These are phyloP conservation scores for Cryphonectria radicalis DNA, from an alignment of 2,329 filamentous ascomycete genomes.

Conservation along the genomic window DNA sequence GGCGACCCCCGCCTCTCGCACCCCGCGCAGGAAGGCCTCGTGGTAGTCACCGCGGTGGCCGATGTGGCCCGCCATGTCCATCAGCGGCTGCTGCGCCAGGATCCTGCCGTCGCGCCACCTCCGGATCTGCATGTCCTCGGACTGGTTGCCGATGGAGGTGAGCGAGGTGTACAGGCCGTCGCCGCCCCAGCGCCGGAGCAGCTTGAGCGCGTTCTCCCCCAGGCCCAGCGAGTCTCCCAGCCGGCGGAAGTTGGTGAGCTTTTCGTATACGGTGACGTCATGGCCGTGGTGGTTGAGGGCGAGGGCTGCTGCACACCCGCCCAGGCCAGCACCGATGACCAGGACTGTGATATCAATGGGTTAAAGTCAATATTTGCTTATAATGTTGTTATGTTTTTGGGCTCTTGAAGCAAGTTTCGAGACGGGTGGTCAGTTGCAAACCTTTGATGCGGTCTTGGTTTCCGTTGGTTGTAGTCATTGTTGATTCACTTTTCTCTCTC, in stretches of 20 bases:
- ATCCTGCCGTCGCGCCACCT: slow-evolving; percentile 52
- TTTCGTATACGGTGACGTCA: slow-evolving; percentile 49
- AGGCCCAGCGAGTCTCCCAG: slow-evolving; percentile 50
- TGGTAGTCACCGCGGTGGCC: slow-evolving; percentile 51
- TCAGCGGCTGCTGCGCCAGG: slow-evolving; percentile 50
- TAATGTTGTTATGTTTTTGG: neutral
- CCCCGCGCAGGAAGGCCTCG: slow-evolving; percentile 45
- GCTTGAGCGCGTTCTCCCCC: slow-evolving; percentile 51
- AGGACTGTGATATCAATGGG: slow-evolving; percentile 44
- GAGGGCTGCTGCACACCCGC: slow-evolving; percentile 53
- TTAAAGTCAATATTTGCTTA: neutral
- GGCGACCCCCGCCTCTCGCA: slow-evolving; percentile 44
- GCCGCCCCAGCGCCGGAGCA: slow-evolving; percentile 50
- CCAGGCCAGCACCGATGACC: slow-evolving; percentile 54
- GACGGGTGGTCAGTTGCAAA: neutral
- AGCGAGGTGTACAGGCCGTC: slow-evolving; percentile 41
- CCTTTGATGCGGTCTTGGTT: slow-evolving; percentile 10
- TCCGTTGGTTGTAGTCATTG: neutral
- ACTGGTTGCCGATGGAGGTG: slow-evolving; percentile 51
- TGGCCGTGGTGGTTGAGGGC: slow-evolving; percentile 52
- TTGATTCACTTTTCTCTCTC: neutral
- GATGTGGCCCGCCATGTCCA: slow-evolving; percentile 55
- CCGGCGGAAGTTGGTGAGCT: slow-evolving; percentile 46
- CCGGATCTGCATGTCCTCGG: slow-evolving; percentile 52
- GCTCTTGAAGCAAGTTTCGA: neutral